Evolutionary conservation across 2,329 filamentous ascomycete genomes (phyloP).

Genomic region (Lithohypha guttulata): DNA sequence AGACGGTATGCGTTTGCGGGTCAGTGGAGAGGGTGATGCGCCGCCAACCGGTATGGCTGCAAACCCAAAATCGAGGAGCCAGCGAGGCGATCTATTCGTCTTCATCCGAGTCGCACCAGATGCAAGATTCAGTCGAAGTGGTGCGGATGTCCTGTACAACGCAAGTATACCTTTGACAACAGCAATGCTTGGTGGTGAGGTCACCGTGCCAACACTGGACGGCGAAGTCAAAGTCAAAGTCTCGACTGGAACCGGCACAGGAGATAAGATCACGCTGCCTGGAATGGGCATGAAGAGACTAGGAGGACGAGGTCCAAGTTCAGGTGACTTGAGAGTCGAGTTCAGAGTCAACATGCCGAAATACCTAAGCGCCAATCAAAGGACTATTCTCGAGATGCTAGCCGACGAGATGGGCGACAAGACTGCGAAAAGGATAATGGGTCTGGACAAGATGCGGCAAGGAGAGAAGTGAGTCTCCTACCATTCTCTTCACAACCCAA

Average conservation of each 20-base stretch:
- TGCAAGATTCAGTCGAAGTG: slow-evolving; percentile 74
- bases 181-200: slow-evolving; percentile 81
- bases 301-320: slow-evolving; percentile 51
- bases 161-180: slow-evolving; percentile 86
- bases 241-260: slow-evolving; percentile 79
- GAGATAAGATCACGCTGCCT: slow-evolving; percentile 76
- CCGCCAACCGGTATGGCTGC: slow-evolving; percentile 62
- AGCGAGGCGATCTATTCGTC: slow-evolving; percentile 81
- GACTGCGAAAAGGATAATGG: slow-evolving; percentile 86
- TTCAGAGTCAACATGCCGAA: slow-evolving; percentile 95
- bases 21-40: slow-evolving; percentile 79
- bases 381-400: slow-evolving; percentile 87
- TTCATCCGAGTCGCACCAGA: slow-evolving; percentile 83
- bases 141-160: slow-evolving; percentile 86
- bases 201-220: slow-evolving; percentile 79
- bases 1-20: slow-evolving; percentile 83
- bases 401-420: slow-evolving; percentile 94
- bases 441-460: slow-evolving; percentile 48
- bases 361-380: slow-evolving; percentile 80
- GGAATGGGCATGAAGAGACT: slow-evolving; percentile 94
- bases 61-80: slow-evolving; percentile 51
- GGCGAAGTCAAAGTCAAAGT: slow-evolving; percentile 85
- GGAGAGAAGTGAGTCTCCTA: no score
- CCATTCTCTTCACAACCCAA: slow-evolving; percentile 66
- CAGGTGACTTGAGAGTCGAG: slow-evolving; percentile 81